phyloP scores from a whole-genome alignment of 257 asterid species.

The Striga asiatica region DNA sequence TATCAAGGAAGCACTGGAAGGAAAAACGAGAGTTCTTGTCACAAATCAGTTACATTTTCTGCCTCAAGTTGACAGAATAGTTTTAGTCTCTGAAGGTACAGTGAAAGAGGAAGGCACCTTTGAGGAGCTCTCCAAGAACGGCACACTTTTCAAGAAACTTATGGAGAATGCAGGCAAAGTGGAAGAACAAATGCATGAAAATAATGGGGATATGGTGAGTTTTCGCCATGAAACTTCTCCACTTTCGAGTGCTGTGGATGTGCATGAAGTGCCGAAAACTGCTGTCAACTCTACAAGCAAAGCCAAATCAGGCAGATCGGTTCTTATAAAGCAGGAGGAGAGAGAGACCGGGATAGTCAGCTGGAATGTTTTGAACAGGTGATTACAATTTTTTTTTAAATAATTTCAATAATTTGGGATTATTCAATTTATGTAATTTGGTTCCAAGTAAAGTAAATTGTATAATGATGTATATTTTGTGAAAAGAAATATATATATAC shows the following conservation, averaged over 20 bases:
- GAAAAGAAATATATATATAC: too few species aligned
- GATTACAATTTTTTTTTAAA: too few species aligned
- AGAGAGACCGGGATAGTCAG: slow-evolving; percentile 78
- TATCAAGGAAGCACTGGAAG: slow-evolving; percentile 61
- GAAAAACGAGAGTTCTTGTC: slow-evolving; percentile 81
- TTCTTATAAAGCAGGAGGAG: slow-evolving; percentile 80
- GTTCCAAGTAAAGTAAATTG: neutral
- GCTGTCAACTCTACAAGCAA: slow-evolving; percentile 20
- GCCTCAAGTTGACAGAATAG: slow-evolving; percentile 68
- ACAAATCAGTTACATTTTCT: slow-evolving; percentile 86
- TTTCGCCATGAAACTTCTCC: slow-evolving; percentile 21
- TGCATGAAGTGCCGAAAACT: slow-evolving; percentile 31
- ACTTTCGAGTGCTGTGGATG: slow-evolving; percentile 20
- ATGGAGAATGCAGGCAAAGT: slow-evolving; percentile 85
- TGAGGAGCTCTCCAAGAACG: slow-evolving; percentile 59
- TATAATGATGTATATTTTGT: too few species aligned
- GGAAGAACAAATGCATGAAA: slow-evolving; percentile 53
- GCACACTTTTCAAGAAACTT: slow-evolving; percentile 56
- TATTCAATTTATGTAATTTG: neutral
- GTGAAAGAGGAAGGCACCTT: slow-evolving; percentile 84
- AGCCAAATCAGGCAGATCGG: slow-evolving; percentile 51
- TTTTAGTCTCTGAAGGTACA: slow-evolving; percentile 61
- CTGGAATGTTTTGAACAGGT: slow-evolving; percentile 78
- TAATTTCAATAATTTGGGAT: neutral
- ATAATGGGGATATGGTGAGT: slow-evolving; percentile 29